These are phyloP conservation scores for Russula vinacea DNA, from an alignment of 768 basidiomycete genomes.

Conservation along the genomic window DNA sequence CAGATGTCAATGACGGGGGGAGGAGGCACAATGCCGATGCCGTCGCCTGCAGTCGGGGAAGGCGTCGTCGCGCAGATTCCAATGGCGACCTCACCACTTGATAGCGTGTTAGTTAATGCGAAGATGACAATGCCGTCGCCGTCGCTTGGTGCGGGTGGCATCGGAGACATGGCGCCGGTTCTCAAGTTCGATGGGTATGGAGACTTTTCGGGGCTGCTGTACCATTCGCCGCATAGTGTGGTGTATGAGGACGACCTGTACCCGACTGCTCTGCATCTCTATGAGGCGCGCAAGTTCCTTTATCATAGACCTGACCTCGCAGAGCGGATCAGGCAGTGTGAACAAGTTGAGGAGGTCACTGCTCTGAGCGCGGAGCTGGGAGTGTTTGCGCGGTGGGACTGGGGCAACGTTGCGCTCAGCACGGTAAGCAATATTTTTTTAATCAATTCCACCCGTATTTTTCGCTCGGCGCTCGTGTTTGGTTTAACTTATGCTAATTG, in stretches of 20 bases:
- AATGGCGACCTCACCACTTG: too few relatives aligned
- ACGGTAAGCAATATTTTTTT: slow-evolving; percentile 37
- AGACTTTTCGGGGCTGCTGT: slow-evolving; percentile 52
- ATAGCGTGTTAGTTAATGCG: too few relatives aligned
- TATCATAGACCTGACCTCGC: slow-evolving; percentile 35
- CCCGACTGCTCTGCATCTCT: slow-evolving; percentile 71
- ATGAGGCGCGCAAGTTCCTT: slow-evolving; percentile 70
- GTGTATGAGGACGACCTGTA: slow-evolving; percentile 53
- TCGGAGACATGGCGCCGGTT: slow-evolving; percentile 12
- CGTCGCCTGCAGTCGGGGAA: too few relatives aligned
- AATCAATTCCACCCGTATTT: too few relatives aligned
- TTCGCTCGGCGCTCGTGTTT: too few relatives aligned
- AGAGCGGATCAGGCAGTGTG: not conserved
- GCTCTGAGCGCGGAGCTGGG: not conserved
- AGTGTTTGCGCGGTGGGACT: not conserved
- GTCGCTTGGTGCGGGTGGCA: slow-evolving; percentile 17
- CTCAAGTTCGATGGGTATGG: slow-evolving; percentile 38
- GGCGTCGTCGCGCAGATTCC: too few relatives aligned
- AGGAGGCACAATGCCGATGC: too few relatives aligned
- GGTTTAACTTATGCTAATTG: too few relatives aligned
- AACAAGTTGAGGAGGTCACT: not conserved
- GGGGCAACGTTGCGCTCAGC: slow-evolving; percentile 39
- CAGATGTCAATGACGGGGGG: too few relatives aligned
- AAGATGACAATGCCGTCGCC: too few relatives aligned
- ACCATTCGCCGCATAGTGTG: slow-evolving; percentile 63